phyloP scores from a whole-genome alignment of 176 grass and related monocot species.

The Melocanna baccifera region DNA sequence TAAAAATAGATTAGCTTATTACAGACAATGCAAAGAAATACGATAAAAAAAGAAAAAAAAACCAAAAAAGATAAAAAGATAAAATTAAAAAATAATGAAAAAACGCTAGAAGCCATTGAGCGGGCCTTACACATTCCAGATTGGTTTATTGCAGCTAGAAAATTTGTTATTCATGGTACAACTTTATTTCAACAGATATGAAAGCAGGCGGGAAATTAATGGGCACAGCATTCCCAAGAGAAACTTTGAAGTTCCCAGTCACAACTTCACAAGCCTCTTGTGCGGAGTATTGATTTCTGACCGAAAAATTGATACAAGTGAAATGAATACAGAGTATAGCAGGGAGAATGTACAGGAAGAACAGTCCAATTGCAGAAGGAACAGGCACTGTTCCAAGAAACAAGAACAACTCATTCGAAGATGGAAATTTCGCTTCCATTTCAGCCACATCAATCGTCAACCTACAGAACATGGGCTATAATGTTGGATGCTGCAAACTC shows the following conservation, averaged over 20 bases:
- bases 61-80: too few species aligned
- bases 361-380: not conserved
- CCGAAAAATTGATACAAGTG: not conserved
- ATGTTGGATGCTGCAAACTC: not conserved
- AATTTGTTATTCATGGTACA: too few species aligned
- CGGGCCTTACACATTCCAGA: too few species aligned
- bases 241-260: not conserved
- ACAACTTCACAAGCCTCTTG: slow-evolving; percentile 21
- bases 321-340: not conserved
- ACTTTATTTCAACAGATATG: not conserved
- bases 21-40: too few species aligned
- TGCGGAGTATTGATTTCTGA: slow-evolving; percentile 15
- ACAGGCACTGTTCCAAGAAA: not conserved
- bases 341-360: not conserved
- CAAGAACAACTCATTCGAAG: not conserved
- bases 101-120: too few species aligned
- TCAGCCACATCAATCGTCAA: not conserved
- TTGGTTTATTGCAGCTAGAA: too few species aligned
- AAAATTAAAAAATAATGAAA: too few species aligned
- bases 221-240: not conserved
- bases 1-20: too few species aligned
- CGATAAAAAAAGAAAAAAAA: too few species aligned
- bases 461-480: not conserved
- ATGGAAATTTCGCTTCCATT: not conserved
- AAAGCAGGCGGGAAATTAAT: slow-evolving; percentile 5